Base-by-base conservation (phyloP, 1,284 basidiomycete species). In the Moesziomyces sp. region DNA sequence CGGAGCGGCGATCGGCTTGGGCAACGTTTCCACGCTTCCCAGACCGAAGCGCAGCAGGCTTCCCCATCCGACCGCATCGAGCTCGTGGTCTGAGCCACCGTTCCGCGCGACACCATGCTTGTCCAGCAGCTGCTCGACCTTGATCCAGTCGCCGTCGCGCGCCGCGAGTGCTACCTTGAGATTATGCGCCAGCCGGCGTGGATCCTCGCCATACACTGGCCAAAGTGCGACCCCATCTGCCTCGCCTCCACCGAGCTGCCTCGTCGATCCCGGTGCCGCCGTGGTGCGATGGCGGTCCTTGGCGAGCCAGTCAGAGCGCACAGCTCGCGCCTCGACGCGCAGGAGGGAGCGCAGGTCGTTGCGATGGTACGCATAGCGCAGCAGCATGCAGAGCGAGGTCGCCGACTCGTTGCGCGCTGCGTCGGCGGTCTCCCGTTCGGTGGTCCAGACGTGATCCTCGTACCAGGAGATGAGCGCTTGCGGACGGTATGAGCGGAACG, bases 91-190 rank as follows among this genome's bases (percentile, higher is more conserved):
- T 13, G 52, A 45, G 5, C 58, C 40, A 11, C 9, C 9, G 13
- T 11, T 10, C 30, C 2, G 18, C 5, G 6, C 23, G 24, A 56
- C 33, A 24, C 33, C 14, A 13, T 49, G 42, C 14, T 46, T 23
- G 35, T 61, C 46, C 14, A 72, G 45, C n/a, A 66, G 52, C 33
- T 66, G 48, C 5, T 66, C 58, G 21, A 72, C 59, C 35, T 52
- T 52, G 11, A 53, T 16, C 69, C 69, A 72, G 35, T 72, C 46
- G 35, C 57, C 58, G 3, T 47, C 30, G 19, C 50, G 54, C 21
- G 63, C 63, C 5, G 69, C 69, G 14, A 59, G 61, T 3, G 58
- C 58, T 14, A 72, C 43, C 30, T 63, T 62, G 47, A 66, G 69
- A 42, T 72, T 72, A 46, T 52, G 51, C 3, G 63, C 69, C 1